Conservation (phyloP, 73 alveolate species). For the Tetrahymena borealis region DNA sequence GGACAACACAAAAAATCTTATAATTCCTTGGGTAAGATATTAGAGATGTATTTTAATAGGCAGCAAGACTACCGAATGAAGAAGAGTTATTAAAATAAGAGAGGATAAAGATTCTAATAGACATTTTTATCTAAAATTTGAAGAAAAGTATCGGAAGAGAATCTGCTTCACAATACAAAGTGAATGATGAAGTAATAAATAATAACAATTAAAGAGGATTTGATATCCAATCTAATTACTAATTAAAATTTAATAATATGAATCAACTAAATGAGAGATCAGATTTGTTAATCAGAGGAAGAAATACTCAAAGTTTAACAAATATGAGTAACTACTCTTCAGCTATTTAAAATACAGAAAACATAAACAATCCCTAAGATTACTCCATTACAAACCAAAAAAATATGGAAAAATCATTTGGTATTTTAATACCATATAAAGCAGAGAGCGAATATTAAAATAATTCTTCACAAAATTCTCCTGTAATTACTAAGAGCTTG, state of each 20-base stretch:
- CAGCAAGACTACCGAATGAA: background rate
- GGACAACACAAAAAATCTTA: background rate
- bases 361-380: background rate
- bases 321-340: background rate
- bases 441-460: too few species aligned
- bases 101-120: background rate
- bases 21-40: background rate
- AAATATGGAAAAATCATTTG: background rate
- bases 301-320: background rate
- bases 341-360: background rate
- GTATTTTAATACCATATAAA: too few species aligned
- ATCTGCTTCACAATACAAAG: background rate
- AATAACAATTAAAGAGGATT: background rate
- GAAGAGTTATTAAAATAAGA: background rate
- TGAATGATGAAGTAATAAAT: background rate
- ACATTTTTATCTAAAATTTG: background rate
- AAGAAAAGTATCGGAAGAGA: background rate
- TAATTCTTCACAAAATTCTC: too few species aligned
- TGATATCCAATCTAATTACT: background rate
- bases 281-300: background rate
- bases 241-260: background rate
- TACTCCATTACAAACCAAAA: background rate
- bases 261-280: background rate
- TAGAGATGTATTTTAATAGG: background rate
- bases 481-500: too few species aligned